These are phyloP conservation scores for Paracorniculantispora psalliotae DNA, from an alignment of 2,329 filamentous ascomycete genomes.

Conservation along the genomic window DNA sequence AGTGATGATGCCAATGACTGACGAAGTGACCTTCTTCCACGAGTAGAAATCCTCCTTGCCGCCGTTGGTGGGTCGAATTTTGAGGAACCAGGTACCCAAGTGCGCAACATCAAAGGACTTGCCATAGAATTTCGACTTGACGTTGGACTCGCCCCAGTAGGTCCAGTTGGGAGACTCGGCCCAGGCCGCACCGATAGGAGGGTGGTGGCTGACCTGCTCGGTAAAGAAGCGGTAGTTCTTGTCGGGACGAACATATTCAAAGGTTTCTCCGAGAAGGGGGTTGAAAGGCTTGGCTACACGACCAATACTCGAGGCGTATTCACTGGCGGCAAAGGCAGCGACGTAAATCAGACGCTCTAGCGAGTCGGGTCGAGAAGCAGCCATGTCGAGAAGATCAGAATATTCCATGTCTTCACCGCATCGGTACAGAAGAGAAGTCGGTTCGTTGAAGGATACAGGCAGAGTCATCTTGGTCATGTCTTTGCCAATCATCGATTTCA, in stretches of 20 bases:
- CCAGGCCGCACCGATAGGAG: constrained; percentile 87
- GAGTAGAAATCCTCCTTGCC: constrained; percentile 86
- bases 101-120: constrained; percentile 97
- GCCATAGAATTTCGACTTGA: constrained; percentile 95
- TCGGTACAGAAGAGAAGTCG: constrained; percentile 89
- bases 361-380: constrained; percentile 78
- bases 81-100: constrained; percentile 94
- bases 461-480: constrained; percentile 99
- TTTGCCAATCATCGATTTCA: constrained; percentile 99
- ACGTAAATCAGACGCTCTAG: constrained; percentile 92
- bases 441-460: constrained; percentile 97
- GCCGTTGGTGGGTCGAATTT: constrained; percentile 68
- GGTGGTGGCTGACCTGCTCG: constrained; percentile 97
- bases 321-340: constrained; percentile 89
- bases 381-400: constrained; percentile 82
- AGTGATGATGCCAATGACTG: constrained; percentile 97
- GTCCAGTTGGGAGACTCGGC: constrained; percentile 93
- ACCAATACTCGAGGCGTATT: constrained; percentile 94
- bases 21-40: constrained; percentile 98
- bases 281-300: constrained; percentile 99
- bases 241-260: constrained; percentile 91
- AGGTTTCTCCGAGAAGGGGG: constrained; percentile 90
- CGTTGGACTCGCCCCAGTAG: constrained; percentile 93
- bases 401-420: constrained; percentile 99
- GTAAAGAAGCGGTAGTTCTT: constrained; percentile 98